Conservation (phyloP, 768 basidiomycete genomes). For the Sporobolomyces roseus region DNA sequence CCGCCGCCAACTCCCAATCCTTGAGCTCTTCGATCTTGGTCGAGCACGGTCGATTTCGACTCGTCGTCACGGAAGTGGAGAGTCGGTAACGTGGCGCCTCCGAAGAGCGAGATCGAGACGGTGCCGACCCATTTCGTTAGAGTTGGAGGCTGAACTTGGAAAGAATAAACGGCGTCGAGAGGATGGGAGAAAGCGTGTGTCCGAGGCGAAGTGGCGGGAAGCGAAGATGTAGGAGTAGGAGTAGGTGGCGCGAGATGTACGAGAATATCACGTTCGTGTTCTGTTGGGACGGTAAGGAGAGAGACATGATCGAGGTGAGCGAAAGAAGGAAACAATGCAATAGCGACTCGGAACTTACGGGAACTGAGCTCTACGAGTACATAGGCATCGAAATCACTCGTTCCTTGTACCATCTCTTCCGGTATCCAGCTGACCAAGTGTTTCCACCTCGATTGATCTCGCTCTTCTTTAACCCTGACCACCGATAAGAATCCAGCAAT, state of each 20-base stretch:
- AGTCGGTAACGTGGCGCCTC: conserved; percentile 64
- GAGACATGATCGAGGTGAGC: conserved; percentile 2
- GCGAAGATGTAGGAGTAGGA: conserved; percentile 31
- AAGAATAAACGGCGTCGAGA: conserved; percentile 45
- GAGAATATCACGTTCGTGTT: conserved; percentile 29
- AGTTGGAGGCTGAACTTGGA: conserved; percentile 45
- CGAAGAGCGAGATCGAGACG: conserved; percentile 77
- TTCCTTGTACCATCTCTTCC: conserved; percentile 61
- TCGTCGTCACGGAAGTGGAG: conserved; percentile 97
- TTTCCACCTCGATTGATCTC: conserved; percentile 33
- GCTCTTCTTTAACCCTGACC: conserved; percentile 65
- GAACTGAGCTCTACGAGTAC: conserved; percentile 67
- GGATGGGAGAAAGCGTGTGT: conserved; percentile 43
- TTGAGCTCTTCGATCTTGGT: conserved; percentile 35
- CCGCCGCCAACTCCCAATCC: conserved; percentile 27
- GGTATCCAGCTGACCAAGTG: conserved; percentile 93
- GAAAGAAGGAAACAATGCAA: neutral
- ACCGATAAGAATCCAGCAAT: conserved; percentile 88
- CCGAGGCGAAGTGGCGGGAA: neutral
- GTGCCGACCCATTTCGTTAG: conserved; percentile 64
- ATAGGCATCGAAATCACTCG: conserved; percentile 79
- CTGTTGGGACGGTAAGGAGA: conserved; percentile 3
- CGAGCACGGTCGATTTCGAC: conserved; percentile 60
- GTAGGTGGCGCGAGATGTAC: conserved; percentile 42
- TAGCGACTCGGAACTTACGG: conserved; percentile 33